A percentile compares a stretch with the other conserved stretches of the same genome.
phyloP scores from a whole-genome alignment of 169 alveolate genomes.

The Cryptosporidium ryanae region DNA sequence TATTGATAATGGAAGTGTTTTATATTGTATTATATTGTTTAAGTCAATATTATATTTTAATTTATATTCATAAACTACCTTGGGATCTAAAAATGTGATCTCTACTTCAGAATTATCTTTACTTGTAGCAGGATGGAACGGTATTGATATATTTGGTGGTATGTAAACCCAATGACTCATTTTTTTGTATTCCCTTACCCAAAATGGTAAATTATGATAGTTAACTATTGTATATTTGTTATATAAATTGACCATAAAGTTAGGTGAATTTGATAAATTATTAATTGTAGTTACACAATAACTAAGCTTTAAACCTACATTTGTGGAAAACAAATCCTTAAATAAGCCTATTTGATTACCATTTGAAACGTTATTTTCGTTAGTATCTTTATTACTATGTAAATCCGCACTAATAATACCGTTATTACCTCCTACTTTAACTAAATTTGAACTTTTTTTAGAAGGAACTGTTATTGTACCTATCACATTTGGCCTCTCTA shows the following conservation, averaged over 20 bases:
- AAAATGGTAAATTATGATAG: constrained; percentile 40
- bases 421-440: neutral
- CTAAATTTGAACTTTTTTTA: neutral
- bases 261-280: constrained; percentile 15
- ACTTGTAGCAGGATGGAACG: constrained; percentile 36
- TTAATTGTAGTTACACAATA: constrained; percentile 50
- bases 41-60: constrained; percentile 5
- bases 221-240: constrained; percentile 36
- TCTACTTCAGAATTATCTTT: constrained; percentile 25
- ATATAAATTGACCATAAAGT: constrained; percentile 49
- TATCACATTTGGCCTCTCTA: constrained; percentile 47
- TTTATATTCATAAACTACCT: constrained; percentile 19
- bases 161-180: constrained; percentile 30
- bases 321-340: neutral
- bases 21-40: constrained; percentile 13
- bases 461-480: constrained; percentile 62
- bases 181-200: constrained; percentile 21
- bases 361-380: neutral
- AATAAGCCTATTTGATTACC: neutral
- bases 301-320: constrained; percentile 38
- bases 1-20: constrained; percentile 45
- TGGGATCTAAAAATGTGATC: constrained; percentile 50
- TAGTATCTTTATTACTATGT: neutral
- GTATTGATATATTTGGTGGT: constrained; percentile 49
- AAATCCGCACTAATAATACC: neutral